Conservation (phyloP, 2,329 filamentous ascomycete genomes). For the Aurifilum marmelostoma region DNA sequence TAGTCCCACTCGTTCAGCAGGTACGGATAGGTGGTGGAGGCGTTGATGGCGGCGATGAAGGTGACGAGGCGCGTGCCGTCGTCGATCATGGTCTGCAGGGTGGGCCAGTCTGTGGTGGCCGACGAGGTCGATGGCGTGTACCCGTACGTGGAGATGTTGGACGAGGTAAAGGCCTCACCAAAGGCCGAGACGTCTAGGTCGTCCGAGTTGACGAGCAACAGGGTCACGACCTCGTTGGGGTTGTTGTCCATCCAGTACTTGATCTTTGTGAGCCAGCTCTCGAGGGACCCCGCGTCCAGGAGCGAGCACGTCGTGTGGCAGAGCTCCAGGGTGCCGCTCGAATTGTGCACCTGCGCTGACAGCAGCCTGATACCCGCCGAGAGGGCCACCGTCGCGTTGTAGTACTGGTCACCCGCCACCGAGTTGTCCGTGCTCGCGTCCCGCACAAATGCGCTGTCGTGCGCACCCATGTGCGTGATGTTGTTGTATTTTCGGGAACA, state of each 20-base stretch:
- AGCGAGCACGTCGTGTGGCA: slow-evolving; percentile 72
- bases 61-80: slow-evolving; percentile 67
- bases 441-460: slow-evolving; percentile 73
- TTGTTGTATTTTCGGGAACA: slow-evolving; percentile 74
- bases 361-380: slow-evolving; percentile 72
- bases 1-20: slow-evolving; percentile 66
- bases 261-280: slow-evolving; percentile 65
- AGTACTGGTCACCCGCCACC: slow-evolving; percentile 72
- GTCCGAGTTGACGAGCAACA: slow-evolving; percentile 74
- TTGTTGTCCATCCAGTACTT: slow-evolving; percentile 71
- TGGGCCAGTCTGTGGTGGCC: slow-evolving; percentile 64
- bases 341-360: slow-evolving; percentile 71
- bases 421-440: slow-evolving; percentile 65
- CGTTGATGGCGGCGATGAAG: slow-evolving; percentile 64
- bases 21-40: slow-evolving; percentile 52
- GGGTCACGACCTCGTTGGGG: slow-evolving; percentile 74
- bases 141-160: slow-evolving; percentile 63
- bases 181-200: slow-evolving; percentile 58
- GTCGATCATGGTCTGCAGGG: slow-evolving; percentile 69
- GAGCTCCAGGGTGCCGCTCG: slow-evolving; percentile 61
- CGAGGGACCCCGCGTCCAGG: slow-evolving; percentile 69
- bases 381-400: slow-evolving; percentile 72
- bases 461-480: slow-evolving; percentile 77
- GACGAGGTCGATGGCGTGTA: slow-evolving; percentile 56
- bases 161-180: slow-evolving; percentile 55